Percentiles rank a stretch among this genome's conserved stretches.
phyloP scores from a whole-genome alignment of 78 protist species.

The Dictyostelium firmibasis region DNA sequence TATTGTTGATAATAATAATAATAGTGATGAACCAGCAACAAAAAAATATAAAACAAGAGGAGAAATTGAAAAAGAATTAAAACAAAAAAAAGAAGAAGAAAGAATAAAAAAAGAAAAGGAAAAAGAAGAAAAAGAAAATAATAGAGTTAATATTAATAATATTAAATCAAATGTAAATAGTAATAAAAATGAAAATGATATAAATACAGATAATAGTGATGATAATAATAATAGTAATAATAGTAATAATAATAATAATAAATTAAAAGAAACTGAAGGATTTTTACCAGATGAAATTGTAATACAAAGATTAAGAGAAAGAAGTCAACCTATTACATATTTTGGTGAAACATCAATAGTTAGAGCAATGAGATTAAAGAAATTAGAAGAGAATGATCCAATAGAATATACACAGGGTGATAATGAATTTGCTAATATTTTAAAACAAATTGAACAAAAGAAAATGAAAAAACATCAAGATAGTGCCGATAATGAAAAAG shows the following conservation, averaged over 20 bases:
- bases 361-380: constrained; percentile 46
- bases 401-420: constrained; percentile 71
- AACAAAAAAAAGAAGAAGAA: constrained; percentile 65
- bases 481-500: neutral
- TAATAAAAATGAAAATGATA: neutral
- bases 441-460: constrained; percentile 42
- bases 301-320: constrained; percentile 56
- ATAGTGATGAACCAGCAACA: neutral
- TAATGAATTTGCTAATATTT: constrained; percentile 46
- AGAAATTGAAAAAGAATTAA: constrained; percentile 68
- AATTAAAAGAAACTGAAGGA: neutral
- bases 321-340: constrained; percentile 80
- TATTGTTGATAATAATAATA: neutral
- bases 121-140: neutral
- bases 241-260: neutral
- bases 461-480: neutral
- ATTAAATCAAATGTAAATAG: neutral
- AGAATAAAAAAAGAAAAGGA: constrained; percentile 15
- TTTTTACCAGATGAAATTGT: constrained; percentile 57
- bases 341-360: constrained; percentile 61
- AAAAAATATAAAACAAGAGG: constrained; percentile 79
- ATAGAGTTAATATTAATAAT: neutral
- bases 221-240: neutral
- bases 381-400: constrained; percentile 76
- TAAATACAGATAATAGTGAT: neutral